Percentiles rank a stretch among this genome's conserved stretches.
phyloP scores from a whole-genome alignment of 1,139 yeast species.

The Scheffersomyces parashehatae region DNA sequence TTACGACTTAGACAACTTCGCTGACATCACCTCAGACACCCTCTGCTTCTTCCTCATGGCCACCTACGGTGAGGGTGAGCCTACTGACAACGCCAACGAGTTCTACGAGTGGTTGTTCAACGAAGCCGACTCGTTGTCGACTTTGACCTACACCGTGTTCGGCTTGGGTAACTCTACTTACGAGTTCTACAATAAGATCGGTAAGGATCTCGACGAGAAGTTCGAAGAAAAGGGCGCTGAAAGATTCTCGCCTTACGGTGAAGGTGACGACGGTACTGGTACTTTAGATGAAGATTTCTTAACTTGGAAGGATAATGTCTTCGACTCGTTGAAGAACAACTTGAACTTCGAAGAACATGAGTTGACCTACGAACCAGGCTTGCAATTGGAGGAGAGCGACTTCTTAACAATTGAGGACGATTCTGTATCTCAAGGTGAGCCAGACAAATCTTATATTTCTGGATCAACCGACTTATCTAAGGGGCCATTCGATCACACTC shows the following conservation, averaged over 20 bases:
- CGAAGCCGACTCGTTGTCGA: conserved; percentile 62
- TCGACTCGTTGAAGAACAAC: conserved; percentile 64
- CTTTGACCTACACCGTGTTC: conserved; percentile 70
- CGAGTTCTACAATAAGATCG: conserved; percentile 86
- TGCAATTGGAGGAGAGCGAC: conserved; percentile 45
- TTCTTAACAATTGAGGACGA: conserved; percentile 29
- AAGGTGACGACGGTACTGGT: conserved; percentile 95
- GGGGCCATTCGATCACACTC: conserved; percentile 83
- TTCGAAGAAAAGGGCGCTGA: conserved; percentile 69
- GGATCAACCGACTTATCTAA: conserved; percentile 42
- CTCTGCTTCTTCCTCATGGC: conserved; percentile 79
- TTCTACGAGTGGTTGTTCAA: conserved; percentile 63
- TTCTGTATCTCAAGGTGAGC: conserved; percentile 80
- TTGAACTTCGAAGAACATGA: conserved; percentile 76
- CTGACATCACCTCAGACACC: conserved; percentile 49
- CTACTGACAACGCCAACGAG: conserved; percentile 87
- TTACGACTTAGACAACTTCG: conserved; percentile 77
- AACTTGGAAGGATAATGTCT: conserved; percentile 83
- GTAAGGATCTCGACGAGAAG: conserved; percentile 53
- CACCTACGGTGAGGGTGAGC: conserved; percentile 98
- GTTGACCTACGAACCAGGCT: conserved; percentile 72
- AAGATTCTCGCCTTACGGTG: conserved; percentile 71
- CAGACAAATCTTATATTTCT: conserved; percentile 62
- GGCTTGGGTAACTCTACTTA: conserved; percentile 94
- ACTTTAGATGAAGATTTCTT: conserved; percentile 94